Evolutionary conservation across 768 basidiomycete genomes (phyloP).

Genomic region (Auricularia cornea): DNA sequence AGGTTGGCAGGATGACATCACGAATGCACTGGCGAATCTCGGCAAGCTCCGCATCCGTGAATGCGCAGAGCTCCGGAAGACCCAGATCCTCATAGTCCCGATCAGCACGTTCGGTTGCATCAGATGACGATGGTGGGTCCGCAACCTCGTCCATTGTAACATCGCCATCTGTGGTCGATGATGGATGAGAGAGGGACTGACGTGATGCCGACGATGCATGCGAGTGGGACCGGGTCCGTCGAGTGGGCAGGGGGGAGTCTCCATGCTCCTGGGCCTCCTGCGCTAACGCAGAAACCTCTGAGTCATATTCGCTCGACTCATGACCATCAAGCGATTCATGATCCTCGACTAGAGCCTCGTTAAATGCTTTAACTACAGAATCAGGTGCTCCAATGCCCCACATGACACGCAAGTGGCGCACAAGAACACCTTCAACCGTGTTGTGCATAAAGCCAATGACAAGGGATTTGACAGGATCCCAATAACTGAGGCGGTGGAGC

Average conservation of each 20-base stretch:
- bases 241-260: not conserved
- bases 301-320: not conserved
- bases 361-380: not conserved
- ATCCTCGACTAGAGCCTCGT: not conserved
- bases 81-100: not conserved
- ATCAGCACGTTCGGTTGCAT: not conserved
- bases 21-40: constrained; percentile 13
- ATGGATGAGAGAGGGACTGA: too few relatives aligned
- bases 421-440: constrained; percentile 21
- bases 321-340: not conserved
- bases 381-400: constrained; percentile 9
- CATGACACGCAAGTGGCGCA: constrained; percentile 16
- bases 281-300: not conserved
- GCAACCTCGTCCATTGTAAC: not conserved
- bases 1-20: constrained; percentile 2
- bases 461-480: constrained; percentile 22
- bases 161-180: too few relatives aligned
- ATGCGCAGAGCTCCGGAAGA: not conserved
- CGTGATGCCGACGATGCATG: not conserved
- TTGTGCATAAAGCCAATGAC: too few relatives aligned
- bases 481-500: constrained; percentile 20
- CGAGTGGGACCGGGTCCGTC: not conserved
- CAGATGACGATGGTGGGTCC: not conserved
- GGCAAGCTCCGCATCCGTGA: not conserved
- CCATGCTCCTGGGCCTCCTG: not conserved